Evolutionary conservation across 163 green algal genomes (phyloP).

Genomic region (Smithsoniella earleae): DNA sequence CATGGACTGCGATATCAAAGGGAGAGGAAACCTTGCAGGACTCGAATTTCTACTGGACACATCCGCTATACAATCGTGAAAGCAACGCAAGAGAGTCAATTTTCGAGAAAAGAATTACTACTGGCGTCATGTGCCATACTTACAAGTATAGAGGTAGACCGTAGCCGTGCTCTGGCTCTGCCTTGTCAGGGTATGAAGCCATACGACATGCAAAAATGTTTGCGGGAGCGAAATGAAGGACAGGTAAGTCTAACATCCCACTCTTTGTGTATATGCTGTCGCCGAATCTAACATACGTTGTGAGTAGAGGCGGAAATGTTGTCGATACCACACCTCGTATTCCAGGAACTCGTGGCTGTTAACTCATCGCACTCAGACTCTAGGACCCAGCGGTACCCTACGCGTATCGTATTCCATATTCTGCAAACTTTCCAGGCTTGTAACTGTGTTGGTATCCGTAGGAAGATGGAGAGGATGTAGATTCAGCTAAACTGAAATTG

Average conservation of each 20-base stretch:
- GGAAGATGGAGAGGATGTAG: slow-evolving; percentile 29
- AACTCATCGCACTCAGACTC: background rate
- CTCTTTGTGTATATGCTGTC: background rate
- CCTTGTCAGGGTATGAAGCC: background rate
- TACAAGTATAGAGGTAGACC: too few relatives aligned
- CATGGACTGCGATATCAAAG: too few relatives aligned
- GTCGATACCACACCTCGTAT: background rate
- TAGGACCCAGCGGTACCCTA: background rate
- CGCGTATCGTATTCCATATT: background rate
- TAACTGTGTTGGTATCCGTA: background rate
- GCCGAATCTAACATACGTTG: background rate
- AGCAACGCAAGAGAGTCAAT: too few relatives aligned
- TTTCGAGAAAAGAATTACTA: too few relatives aligned
- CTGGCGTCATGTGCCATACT: too few relatives aligned
- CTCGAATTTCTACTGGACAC: too few relatives aligned
- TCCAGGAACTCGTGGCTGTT: background rate
- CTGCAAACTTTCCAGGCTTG: background rate
- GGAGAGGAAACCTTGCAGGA: too few relatives aligned
- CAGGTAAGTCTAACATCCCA: background rate
- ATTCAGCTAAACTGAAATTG: slow-evolving; percentile 29
- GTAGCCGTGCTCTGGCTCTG: background rate
- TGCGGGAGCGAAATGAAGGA: background rate
- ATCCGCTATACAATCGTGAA: too few relatives aligned
- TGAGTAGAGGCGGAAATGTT: background rate
- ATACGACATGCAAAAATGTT: slow-evolving; percentile 26